These are phyloP conservation scores for Amoeboaphelidium protococcarum DNA, from an alignment of 371 early-diverging fungal species.

Conservation along the genomic window DNA sequence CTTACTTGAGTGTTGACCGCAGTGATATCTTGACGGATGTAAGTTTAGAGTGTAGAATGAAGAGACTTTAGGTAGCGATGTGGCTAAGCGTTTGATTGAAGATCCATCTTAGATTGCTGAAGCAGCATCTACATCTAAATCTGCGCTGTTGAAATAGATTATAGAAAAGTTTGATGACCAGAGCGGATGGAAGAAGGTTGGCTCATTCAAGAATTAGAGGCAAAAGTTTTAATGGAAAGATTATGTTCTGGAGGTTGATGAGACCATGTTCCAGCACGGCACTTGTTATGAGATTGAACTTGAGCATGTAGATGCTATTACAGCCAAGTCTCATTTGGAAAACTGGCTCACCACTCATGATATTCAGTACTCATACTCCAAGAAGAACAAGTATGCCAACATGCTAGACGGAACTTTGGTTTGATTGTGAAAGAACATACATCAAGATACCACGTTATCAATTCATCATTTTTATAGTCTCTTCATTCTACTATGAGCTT, in stretches of 20 bases:
- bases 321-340: background rate
- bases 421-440: background rate
- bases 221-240: background rate
- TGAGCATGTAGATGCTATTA: background rate
- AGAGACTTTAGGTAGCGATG: no score
- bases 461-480: background rate
- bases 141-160: no score
- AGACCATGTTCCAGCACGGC: background rate
- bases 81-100: background rate
- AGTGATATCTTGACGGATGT: no score
- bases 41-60: no score
- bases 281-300: background rate
- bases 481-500: no score
- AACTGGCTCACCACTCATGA: background rate
- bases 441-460: background rate
- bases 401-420: background rate
- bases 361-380: background rate
- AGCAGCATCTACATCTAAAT: background rate
- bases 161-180: no score
- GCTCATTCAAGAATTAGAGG: background rate
- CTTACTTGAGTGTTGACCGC: no score
- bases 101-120: background rate
- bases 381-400: background rate
- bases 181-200: background rate
- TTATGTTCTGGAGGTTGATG: background rate